Conservation (phyloP, 2,329 filamentous ascomycete genomes). For the Fusarium tupiense region DNA sequence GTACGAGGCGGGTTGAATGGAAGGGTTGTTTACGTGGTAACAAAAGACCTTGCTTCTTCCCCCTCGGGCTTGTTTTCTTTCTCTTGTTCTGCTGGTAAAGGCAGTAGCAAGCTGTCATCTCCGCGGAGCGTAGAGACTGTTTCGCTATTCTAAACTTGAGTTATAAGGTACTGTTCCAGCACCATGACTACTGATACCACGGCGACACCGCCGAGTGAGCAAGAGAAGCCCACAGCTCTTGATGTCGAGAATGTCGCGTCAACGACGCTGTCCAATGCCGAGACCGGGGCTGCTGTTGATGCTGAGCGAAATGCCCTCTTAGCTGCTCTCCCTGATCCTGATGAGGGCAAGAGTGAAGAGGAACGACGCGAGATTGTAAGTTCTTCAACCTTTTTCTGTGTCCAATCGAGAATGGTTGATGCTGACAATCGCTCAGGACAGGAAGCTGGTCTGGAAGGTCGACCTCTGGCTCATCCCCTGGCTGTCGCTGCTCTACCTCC, state of each 20-base stretch:
- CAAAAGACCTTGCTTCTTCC: conserved; percentile 6
- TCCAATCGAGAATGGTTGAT: accelerated
- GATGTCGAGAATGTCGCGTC: conserved; percentile 27
- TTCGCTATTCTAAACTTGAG: background rate
- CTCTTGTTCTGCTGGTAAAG: background rate
- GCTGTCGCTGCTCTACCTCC: conserved; percentile 65
- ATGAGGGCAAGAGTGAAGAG: conserved; percentile 69
- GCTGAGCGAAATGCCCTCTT: conserved; percentile 44
- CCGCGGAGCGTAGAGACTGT: background rate
- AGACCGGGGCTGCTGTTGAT: conserved; percentile 22
- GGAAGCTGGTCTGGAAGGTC: conserved; percentile 65
- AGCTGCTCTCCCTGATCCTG: conserved; percentile 50
- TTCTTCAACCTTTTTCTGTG: conserved; percentile 40
- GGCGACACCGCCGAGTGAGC: conserved; percentile 22
- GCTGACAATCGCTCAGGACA: conserved; percentile 46
- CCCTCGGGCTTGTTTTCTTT: background rate
- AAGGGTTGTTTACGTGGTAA: background rate
- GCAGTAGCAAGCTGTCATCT: background rate
- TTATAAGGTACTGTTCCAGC: background rate
- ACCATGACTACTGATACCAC: conserved; percentile 31
- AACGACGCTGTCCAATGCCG: background rate
- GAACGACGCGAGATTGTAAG: conserved; percentile 69
- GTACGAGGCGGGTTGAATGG: background rate
- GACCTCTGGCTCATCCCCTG: conserved; percentile 67
- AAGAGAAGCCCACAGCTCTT: conserved; percentile 21